Conservation (phyloP, 768 basidiomycete genomes). For the Clitopilus passeckerianus region DNA sequence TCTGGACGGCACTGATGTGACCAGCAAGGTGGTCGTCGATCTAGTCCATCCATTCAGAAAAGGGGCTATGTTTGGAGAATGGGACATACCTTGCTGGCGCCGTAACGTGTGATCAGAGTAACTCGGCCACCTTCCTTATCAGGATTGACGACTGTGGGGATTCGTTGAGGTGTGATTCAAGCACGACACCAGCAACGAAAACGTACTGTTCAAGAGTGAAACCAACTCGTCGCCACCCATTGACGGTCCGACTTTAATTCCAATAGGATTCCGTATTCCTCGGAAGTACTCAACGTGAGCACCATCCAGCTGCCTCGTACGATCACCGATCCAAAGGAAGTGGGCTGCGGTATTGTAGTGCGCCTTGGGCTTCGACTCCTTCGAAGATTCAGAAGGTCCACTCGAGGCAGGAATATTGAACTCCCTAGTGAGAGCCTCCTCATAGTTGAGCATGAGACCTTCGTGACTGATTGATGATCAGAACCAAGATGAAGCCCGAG, state of each 20-base stretch:
- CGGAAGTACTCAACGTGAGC: constrained; percentile 96
- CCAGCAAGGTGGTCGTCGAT: constrained; percentile 68
- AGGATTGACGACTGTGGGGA: constrained; percentile 75
- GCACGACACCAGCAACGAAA: neutral
- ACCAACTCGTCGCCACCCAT: constrained; percentile 79
- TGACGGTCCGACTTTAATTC: constrained; percentile 92
- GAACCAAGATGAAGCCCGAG: too few relatives aligned
- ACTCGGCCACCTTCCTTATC: constrained; percentile 77
- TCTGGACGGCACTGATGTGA: constrained; percentile 80
- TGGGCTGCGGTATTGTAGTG: constrained; percentile 92
- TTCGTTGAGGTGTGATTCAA: neutral
- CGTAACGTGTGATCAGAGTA: constrained; percentile 91
- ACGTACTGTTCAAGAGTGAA: constrained; percentile 67
- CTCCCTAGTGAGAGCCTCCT: constrained; percentile 83
- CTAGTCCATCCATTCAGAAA: constrained; percentile 28
- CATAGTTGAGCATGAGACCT: constrained; percentile 89
- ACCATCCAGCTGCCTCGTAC: constrained; percentile 86
- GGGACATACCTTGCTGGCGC: constrained; percentile 66
- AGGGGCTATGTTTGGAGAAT: neutral
- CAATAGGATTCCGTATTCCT: constrained; percentile 90
- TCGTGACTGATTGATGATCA: constrained; percentile 58
- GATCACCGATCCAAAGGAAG: constrained; percentile 96
- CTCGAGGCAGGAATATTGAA: constrained; percentile 34
- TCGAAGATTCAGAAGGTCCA: constrained; percentile 6
- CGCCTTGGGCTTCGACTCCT: constrained; percentile 23